Base-by-base conservation (phyloP, 495 filamentous ascomycete genomes). In the Astrocystis sublimbata region DNA sequence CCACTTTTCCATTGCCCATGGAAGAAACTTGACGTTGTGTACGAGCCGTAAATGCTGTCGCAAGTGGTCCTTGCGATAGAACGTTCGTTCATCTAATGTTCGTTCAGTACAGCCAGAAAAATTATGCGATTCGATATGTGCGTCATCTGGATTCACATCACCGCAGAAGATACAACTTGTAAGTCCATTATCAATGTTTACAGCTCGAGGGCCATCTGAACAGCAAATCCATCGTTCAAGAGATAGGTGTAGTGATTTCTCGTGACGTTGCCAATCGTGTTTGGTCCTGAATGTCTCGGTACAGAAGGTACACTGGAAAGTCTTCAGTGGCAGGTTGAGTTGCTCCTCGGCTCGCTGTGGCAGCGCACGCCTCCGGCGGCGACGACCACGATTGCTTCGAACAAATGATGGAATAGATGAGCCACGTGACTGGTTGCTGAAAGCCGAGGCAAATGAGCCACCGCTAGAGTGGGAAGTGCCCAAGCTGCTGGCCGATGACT, bases 261-360 rank as follows among this genome's bases (percentile, higher is more conserved):
- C 91, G 71, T 94, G 91, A 36, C 91, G 81, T 54, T 87, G 82
- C 91, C 91, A 94, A 72, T 94, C 91, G 72, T 92, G 89, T 72
- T 92, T 92, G 54, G 87, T 91, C 61, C 86, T 86, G 76, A 93
- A 93, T 0, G 86, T 88, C 58, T 90, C 86, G 0, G 86, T 86
- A 69, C 91, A 94, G 76, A 94, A 94, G 8, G 91, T 94, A 72
- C 91, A 94, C 68, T 92, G 88, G 74, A 87, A 94, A 15, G 89
- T 80, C 69, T 78, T 87, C 36, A 75, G 71, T 1, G 77, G 76
- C 8, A 64, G 70, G 26, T 55, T 55, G 0, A 76, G 67, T 17
- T 62, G 64, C 17, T 71, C 66, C 24, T 73, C 58, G 2, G 65
- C 60, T 61, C 63, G 42, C 64, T 66, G 55, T 35, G 71, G 42